Percentiles rank a stretch among this genome's conserved stretches.
Evolutionary conservation across 345 rosid species (phyloP).

Genomic region (Erodium maritimum): DNA sequence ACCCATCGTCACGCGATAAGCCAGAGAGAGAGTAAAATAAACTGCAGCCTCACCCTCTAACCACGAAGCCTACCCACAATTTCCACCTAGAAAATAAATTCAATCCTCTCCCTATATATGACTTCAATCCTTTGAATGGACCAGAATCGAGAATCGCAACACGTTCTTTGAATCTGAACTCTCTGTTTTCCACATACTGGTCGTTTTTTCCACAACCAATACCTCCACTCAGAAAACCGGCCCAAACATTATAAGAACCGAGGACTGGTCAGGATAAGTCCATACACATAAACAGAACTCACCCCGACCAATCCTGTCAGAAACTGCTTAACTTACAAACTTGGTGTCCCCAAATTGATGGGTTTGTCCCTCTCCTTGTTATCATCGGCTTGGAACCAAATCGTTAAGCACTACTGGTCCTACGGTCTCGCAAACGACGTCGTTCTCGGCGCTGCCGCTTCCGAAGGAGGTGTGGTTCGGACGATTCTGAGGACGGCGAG

Average conservation of each 20-base stretch:
- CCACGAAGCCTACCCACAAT: no score
- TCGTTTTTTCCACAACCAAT: not conserved
- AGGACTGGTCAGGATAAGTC: no score
- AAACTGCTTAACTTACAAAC: not conserved
- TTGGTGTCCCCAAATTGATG: constrained; percentile 7
- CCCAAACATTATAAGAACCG: no score
- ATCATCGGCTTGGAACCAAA: constrained; percentile 30
- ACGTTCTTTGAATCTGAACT: not conserved
- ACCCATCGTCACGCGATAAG: not conserved
- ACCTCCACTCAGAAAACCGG: not conserved
- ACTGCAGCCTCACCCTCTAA: no score
- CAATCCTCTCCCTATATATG: no score
- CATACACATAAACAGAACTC: no score
- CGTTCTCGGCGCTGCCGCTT: constrained; percentile 10
- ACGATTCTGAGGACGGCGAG: constrained; percentile 16
- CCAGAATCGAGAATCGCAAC: not conserved
- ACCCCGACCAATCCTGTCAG: no score
- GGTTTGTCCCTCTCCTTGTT: constrained; percentile 31
- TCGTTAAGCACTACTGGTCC: constrained; percentile 11
- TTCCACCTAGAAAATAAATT: no score
- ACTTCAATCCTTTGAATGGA: no score
- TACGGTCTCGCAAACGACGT: constrained; percentile 13
- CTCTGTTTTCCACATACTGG: not conserved
- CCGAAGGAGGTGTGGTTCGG: not conserved
- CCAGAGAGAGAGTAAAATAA: no score